Evolutionary conservation across 345 rosid species (phyloP), one percentile per base, ranked within the genome.

Genomic region (Aquilaria malaccensis): DNA sequence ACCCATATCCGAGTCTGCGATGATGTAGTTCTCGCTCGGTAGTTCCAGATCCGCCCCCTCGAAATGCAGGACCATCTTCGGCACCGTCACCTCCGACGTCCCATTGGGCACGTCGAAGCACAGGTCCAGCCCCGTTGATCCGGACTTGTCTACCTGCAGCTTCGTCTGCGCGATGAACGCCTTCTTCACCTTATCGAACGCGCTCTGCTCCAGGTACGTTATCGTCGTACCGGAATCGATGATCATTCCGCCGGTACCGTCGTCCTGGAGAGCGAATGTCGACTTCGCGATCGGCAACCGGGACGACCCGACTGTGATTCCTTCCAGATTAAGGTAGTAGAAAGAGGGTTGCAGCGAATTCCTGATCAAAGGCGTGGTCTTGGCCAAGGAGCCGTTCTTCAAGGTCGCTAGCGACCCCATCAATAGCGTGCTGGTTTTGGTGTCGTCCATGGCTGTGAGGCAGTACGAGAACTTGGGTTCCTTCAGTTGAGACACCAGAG

Each of bases 191-290:
- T 52, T 29, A 48, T 71, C 69, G 45, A 81, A 94, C 4, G 86
- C 97, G 4, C 63, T 56, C 6, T 79, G 65, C 66, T 85, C 91
- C 0, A 94, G 62, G 59, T 88, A 90, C 0, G 99, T 83, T 52
- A 94, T 86, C 51, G 97, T 88, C 0, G 99, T 94, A 45, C 99
- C 99, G 0, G 97, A 90, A 73, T 94, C 99, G 12, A 90, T 90
- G 56, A 90, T 86, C 64, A 90, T n/a, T 10, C 99, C 97, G 47
- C 97, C 99, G 0, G 68, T 79, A 3, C 99, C 97, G 68, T 94
- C 96, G 9, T 76, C 76, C 31, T 74, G 72, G 66, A 94, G 72
- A 12, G 79, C 64, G 13, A 94, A 88, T 46, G 85, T 82, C 30
- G 97, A 79, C 79, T 78, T 51, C 55, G 83, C 75, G 67, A 90